These are phyloP conservation scores for Cyclotella kingstonii DNA, from an alignment of 108 stramenopile species.

Conservation along the genomic window DNA sequence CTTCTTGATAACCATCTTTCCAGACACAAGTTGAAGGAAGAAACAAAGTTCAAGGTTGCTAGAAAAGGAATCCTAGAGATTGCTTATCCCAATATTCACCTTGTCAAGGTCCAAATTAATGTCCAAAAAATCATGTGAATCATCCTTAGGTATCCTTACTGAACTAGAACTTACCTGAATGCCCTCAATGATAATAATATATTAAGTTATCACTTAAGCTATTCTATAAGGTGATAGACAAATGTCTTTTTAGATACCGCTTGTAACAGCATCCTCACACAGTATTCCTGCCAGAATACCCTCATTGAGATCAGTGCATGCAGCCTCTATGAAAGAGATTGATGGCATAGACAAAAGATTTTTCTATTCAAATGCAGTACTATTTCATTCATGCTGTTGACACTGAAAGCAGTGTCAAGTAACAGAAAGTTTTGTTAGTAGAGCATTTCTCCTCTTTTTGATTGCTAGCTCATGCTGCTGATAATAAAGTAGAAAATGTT, in stretches of 20 bases:
- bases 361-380: conserved; percentile 10
- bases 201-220: too few species aligned
- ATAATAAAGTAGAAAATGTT: too few species aligned
- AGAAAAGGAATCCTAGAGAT: conserved; percentile 10
- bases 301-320: too few species aligned
- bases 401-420: conserved; percentile 9
- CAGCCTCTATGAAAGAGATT: conserved; percentile 28
- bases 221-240: too few species aligned
- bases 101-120: conserved; percentile 20
- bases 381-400: conserved; percentile 5
- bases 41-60: conserved; percentile 27
- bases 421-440: conserved; percentile 11
- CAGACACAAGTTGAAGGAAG: conserved; percentile 18
- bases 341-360: conserved; percentile 1
- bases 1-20: conserved; percentile 18
- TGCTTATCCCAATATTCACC: conserved; percentile 5
- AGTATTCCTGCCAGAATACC: too few species aligned
- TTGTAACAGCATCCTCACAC: too few species aligned
- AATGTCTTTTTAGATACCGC: too few species aligned
- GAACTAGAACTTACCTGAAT: not conserved
- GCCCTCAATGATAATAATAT: conserved; percentile 9
- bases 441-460: too few species aligned
- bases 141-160: conserved; percentile 9
- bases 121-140: conserved; percentile 18
- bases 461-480: too few species aligned